Conservation (phyloP, 148 eudicot genomes). For the Vaccinium macrocarpon region DNA sequence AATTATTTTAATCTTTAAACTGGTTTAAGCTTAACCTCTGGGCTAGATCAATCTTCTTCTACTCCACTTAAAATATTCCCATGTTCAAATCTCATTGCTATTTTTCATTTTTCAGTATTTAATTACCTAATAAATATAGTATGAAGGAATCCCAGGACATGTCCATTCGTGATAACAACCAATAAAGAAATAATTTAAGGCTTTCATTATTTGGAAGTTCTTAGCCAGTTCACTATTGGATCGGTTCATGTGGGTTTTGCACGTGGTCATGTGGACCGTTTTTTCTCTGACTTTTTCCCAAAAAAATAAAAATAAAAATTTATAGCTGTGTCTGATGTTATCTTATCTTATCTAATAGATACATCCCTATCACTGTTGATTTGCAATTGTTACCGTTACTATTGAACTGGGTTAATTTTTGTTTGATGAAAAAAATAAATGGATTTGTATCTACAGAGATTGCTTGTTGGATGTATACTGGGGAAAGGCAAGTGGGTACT, state of each 20-base stretch:
- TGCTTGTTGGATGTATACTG: conserved; percentile 97
- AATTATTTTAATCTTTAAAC: background rate
- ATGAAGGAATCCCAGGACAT: background rate
- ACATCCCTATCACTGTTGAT: conserved; percentile 24
- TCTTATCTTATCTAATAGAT: conserved; percentile 19
- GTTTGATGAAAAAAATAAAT: background rate
- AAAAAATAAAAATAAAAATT: background rate
- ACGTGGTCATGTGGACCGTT: conserved; percentile 73
- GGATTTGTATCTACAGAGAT: conserved; percentile 50
- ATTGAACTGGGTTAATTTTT: background rate
- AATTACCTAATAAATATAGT: background rate
- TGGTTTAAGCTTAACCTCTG: background rate
- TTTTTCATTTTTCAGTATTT: background rate
- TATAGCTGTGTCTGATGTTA: conserved; percentile 16
- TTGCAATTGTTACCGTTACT: background rate
- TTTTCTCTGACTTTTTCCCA: conserved; percentile 33
- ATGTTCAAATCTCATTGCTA: background rate
- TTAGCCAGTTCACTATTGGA: conserved; percentile 19
- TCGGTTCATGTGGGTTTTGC: conserved; percentile 37
- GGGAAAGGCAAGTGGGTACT: conserved; percentile 95
- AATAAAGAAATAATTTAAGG: background rate
- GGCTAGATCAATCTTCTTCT: background rate
- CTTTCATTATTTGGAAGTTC: background rate
- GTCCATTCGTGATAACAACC: background rate
- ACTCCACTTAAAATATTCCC: background rate